Conservation (phyloP, 805 yeast species). For the Candida koratica region DNA sequence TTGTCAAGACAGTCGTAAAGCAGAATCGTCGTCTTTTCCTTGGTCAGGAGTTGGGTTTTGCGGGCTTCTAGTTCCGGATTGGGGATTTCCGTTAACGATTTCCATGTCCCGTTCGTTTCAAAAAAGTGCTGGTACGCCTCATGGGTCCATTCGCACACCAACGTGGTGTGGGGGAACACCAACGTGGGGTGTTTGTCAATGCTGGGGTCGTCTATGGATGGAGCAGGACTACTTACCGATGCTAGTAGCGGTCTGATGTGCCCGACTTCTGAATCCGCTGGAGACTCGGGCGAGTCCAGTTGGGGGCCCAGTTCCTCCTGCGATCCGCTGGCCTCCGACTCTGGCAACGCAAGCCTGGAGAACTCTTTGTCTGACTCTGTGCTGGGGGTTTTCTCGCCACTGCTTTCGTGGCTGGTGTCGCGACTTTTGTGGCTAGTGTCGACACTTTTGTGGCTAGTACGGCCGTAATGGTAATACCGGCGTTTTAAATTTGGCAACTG, state of each 20-base stretch:
- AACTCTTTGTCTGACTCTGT: no score
- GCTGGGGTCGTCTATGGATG: not conserved
- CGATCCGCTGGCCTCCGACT: conserved; percentile 8
- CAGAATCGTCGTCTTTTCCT: conserved; percentile 44
- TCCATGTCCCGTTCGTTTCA: conserved; percentile 55
- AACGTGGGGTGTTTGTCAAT: conserved; percentile 19
- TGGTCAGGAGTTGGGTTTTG: conserved; percentile 30
- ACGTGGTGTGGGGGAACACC: conserved; percentile 21
- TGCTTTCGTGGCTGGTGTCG: not conserved
- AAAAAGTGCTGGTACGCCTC: conserved; percentile 50
- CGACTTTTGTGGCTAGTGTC: not conserved
- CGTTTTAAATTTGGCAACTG: conserved; percentile 27
- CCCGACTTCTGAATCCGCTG: no score
- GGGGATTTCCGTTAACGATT: conserved; percentile 34
- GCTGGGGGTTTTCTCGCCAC: conserved; percentile 10
- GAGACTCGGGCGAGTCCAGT: conserved; percentile 17
- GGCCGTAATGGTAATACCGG: conserved; percentile 32
- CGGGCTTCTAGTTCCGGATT: conserved; percentile 55
- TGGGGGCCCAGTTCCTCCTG: conserved; percentile 12
- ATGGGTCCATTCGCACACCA: conserved; percentile 66
- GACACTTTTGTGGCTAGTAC: conserved; percentile 17
- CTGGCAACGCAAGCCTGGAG: conserved; percentile 5
- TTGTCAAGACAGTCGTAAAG: conserved; percentile 69
- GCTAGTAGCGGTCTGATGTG: no score
- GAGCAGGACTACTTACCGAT: conserved; percentile 14